phyloP scores from a whole-genome alignment of 805 yeast genomes.

The Suhomyces canberraensis region DNA sequence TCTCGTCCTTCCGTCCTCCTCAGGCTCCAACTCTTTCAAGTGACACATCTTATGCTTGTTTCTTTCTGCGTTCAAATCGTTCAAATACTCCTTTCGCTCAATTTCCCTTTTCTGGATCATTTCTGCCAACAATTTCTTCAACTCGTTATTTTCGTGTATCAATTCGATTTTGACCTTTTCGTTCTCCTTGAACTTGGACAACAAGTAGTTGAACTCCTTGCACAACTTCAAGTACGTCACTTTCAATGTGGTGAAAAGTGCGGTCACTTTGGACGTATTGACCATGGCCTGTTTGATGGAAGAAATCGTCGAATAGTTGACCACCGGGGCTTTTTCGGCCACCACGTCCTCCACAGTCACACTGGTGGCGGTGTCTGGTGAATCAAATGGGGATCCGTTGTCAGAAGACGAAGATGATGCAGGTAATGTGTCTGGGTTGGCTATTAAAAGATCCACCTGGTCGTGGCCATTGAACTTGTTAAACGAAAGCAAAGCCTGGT shows the following conservation, averaged over 20 bases:
- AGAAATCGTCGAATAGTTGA: conserved; percentile 9
- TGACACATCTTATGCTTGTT: background rate
- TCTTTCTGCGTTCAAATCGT: conserved; percentile 3
- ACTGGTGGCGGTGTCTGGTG: conserved; percentile 11
- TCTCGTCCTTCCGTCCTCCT: conserved; percentile 2
- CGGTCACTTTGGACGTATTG: conserved; percentile 21
- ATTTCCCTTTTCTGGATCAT: conserved; percentile 25
- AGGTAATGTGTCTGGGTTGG: background rate
- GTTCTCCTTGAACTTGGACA: conserved; percentile 35
- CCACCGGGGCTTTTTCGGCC: conserved; percentile 5
- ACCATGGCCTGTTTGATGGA: conserved; percentile 15
- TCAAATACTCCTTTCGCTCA: conserved; percentile 10
- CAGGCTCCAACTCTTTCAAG: background rate
- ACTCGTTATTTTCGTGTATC: conserved; percentile 35
- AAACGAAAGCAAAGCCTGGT: conserved; percentile 13
- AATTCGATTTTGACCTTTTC: conserved; percentile 32
- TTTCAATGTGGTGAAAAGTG: conserved; percentile 32
- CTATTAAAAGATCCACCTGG: background rate
- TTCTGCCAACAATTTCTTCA: conserved; percentile 26
- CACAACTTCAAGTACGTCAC: conserved; percentile 36
- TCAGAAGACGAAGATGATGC: conserved; percentile 5
- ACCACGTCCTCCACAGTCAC: conserved; percentile 9
- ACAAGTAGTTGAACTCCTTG: conserved; percentile 35
- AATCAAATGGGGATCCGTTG: conserved; percentile 14
- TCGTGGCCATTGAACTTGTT: conserved; percentile 10